These are phyloP conservation scores for Tarenaya hassleriana DNA, from an alignment of 345 rosid genomes.

Conservation along the genomic window DNA sequence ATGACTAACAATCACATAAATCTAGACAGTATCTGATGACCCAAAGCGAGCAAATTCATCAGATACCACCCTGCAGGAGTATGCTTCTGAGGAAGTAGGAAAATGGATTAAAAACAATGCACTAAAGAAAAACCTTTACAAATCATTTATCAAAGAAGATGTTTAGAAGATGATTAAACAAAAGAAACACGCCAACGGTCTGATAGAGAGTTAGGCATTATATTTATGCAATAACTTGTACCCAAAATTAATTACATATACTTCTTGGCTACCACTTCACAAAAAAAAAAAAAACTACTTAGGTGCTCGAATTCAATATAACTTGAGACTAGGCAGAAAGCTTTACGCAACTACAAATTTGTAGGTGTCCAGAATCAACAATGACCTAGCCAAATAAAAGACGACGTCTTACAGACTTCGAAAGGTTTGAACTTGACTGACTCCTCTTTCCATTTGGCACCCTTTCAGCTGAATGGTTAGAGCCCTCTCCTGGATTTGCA, in stretches of 20 bases:
- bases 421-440: slow-evolving; percentile 33
- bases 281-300: too few species aligned
- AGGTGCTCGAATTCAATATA: too few species aligned
- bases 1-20: background rate
- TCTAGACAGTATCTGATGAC: background rate
- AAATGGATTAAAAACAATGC: too few species aligned
- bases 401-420: slow-evolving; percentile 71
- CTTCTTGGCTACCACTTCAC: background rate
- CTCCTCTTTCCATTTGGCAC: slow-evolving; percentile 43
- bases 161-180: background rate
- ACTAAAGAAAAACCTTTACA: slow-evolving; percentile 4
- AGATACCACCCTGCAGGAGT: background rate
- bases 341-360: background rate
- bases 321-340: too few species aligned
- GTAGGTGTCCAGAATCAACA: background rate
- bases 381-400: slow-evolving; percentile 43
- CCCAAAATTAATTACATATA: slow-evolving; percentile 2
- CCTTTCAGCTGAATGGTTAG: slow-evolving; percentile 20
- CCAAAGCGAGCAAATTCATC: background rate
- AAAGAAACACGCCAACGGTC: background rate
- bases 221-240: background rate
- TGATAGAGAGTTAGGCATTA: background rate
- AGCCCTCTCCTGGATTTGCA: slow-evolving; percentile 31
- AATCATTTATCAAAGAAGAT: background rate
- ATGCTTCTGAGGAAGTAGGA: slow-evolving; percentile 12